Evolutionary conservation across 192 early-diverging fungal genomes (phyloP).

Genomic region (Backusella tarrabulga): DNA sequence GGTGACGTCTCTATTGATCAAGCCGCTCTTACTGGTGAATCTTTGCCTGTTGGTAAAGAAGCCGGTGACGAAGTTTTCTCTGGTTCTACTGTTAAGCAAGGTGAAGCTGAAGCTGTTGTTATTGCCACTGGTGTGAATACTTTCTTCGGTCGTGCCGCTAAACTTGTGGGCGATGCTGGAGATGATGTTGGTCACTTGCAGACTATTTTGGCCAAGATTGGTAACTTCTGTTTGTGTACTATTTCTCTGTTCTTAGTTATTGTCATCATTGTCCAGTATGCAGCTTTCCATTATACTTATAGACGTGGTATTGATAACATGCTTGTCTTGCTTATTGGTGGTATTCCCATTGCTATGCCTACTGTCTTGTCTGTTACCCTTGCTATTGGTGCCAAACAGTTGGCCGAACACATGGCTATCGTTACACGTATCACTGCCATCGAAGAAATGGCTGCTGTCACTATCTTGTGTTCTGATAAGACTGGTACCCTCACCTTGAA

Average conservation of each 20-base stretch:
- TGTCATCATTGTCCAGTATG: constrained; percentile 66
- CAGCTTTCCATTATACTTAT: constrained; percentile 66
- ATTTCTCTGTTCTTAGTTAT: constrained; percentile 69
- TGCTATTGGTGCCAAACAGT: constrained; percentile 61
- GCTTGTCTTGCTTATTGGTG: constrained; percentile 78
- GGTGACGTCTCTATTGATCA: constrained; percentile 71
- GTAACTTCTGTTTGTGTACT: constrained; percentile 74
- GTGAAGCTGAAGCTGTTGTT: constrained; percentile 76
- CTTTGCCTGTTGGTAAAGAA: constrained; percentile 66
- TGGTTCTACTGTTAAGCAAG: constrained; percentile 78
- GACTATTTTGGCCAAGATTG: constrained; percentile 68
- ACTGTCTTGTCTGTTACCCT: constrained; percentile 78
- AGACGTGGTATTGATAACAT: constrained; percentile 78
- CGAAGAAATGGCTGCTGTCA: constrained; percentile 73
- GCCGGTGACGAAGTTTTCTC: constrained; percentile 74
- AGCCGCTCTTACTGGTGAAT: constrained; percentile 73
- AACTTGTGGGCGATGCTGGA: constrained; percentile 70
- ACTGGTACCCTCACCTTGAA: constrained; percentile 92
- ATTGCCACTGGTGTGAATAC: constrained; percentile 80
- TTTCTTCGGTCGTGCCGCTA: constrained; percentile 81
- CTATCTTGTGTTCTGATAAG: constrained; percentile 91
- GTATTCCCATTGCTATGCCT: constrained; percentile 82
- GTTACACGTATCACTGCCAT: too few species aligned
- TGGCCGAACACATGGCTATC: constrained; percentile 59
- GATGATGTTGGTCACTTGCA: constrained; percentile 78